These are phyloP conservation scores for Lophium mytilinum DNA, from an alignment of 495 filamentous ascomycete species.

Conservation along the genomic window DNA sequence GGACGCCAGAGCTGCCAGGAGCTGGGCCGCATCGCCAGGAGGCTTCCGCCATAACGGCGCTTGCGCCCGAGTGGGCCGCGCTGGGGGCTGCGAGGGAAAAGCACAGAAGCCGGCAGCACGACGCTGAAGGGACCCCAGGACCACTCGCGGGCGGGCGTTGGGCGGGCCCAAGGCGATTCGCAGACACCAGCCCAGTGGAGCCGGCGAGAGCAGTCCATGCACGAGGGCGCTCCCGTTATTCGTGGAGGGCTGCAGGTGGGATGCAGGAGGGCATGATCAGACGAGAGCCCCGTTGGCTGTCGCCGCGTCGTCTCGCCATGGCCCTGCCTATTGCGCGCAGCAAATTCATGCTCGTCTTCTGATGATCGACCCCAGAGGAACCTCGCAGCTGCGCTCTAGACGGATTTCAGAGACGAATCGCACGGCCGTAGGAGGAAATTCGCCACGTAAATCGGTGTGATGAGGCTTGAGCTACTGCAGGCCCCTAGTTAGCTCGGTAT, in stretches of 20 bases:
- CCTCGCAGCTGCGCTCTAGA: not conserved
- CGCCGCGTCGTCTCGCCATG: slow-evolving; percentile 10
- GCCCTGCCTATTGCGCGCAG: slow-evolving; percentile 1
- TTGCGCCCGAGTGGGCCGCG: slow-evolving; percentile 17
- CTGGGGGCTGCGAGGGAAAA: slow-evolving; percentile 3
- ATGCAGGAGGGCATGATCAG: slow-evolving; percentile 8
- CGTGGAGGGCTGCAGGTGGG: slow-evolving; percentile 8
- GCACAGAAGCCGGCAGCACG: not conserved
- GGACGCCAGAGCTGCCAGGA: slow-evolving; percentile 6
- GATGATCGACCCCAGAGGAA: not conserved
- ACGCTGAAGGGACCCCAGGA: not conserved
- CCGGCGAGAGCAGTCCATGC: slow-evolving; percentile 6
- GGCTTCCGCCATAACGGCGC: slow-evolving; percentile 13
- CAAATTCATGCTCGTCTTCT: slow-evolving; percentile 1
- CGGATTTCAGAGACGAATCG: too few species aligned
- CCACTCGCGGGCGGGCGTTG: slow-evolving; percentile 14
- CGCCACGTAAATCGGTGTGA: too few species aligned
- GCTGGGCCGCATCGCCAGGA: slow-evolving; percentile 17
- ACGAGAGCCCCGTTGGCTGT: slow-evolving; percentile 14
- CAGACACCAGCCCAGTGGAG: slow-evolving; percentile 6
- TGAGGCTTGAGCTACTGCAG: too few species aligned
- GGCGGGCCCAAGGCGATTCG: slow-evolving; percentile 12
- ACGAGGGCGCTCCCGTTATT: slow-evolving; percentile 11
- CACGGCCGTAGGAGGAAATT: too few species aligned
- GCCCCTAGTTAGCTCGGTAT: too few species aligned